These are phyloP conservation scores for Actinidia chinensis DNA, from an alignment of 179 eudicot genomes.

Conservation along the genomic window DNA sequence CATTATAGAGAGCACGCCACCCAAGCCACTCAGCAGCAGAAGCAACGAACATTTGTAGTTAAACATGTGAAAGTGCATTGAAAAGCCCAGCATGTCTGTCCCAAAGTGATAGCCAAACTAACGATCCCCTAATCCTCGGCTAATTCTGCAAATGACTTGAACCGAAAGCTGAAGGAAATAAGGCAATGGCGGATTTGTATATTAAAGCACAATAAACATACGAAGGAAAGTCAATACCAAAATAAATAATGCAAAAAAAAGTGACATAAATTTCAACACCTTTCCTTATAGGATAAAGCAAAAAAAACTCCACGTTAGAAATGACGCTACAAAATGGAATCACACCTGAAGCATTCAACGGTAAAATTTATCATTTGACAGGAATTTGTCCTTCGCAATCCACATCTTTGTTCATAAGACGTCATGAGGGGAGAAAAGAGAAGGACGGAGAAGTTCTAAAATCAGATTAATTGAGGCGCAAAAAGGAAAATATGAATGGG, in stretches of 20 bases:
- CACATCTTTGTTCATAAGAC: too few relatives aligned
- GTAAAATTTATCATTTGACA: too few relatives aligned
- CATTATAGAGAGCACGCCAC: constrained; percentile 96
- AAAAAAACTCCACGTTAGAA: too few relatives aligned
- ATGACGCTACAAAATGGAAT: too few relatives aligned
- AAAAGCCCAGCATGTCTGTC: constrained; percentile 75
- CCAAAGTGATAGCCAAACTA: constrained; percentile 85
- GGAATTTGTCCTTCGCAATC: too few relatives aligned
- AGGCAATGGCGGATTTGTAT: neutral
- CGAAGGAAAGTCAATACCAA: constrained; percentile 5
- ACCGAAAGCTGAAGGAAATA: constrained; percentile 9
- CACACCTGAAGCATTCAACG: too few relatives aligned
- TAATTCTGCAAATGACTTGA: constrained; percentile 88
- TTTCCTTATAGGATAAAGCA: neutral
- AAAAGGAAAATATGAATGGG: too few relatives aligned
- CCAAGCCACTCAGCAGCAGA: constrained; percentile 98
- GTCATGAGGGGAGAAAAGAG: too few relatives aligned
- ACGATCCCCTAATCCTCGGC: constrained; percentile 98
- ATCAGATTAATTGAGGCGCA: too few relatives aligned
- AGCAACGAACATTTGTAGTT: constrained; percentile 83
- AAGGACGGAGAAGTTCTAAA: too few relatives aligned
- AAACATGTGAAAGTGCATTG: constrained; percentile 77
- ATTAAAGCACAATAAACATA: neutral
- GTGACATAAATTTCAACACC: neutral
- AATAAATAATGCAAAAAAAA: constrained; percentile 5